phyloP scores from a whole-genome alignment of 768 basidiomycete species.

The Phanerodontia chrysosporium region DNA sequence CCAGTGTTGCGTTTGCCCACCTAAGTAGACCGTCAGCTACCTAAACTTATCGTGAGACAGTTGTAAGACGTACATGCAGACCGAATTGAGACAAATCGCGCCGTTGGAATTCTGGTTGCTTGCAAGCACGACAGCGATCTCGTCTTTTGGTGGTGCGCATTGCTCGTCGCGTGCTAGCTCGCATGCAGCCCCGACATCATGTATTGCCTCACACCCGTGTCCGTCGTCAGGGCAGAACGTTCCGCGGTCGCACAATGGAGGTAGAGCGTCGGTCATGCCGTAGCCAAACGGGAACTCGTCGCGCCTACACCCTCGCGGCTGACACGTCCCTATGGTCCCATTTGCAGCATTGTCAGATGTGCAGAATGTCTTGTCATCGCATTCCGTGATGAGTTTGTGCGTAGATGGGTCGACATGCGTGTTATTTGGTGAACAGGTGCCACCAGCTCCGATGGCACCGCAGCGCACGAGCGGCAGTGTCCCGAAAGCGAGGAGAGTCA shows the following conservation, averaged over 20 bases:
- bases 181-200: slow-evolving; percentile 42
- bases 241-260: slow-evolving; percentile 48
- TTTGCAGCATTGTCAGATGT: slow-evolving; percentile 21
- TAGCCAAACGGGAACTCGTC: slow-evolving; percentile 61
- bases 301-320: slow-evolving; percentile 48
- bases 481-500: neutral
- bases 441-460: neutral
- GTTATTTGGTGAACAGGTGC: slow-evolving; percentile 38
- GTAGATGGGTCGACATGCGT: slow-evolving; percentile 50
- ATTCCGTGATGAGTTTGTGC: slow-evolving; percentile 58
- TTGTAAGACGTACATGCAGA: slow-evolving; percentile 46
- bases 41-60: neutral
- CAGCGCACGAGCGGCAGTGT: neutral
- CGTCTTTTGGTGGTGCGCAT: slow-evolving; percentile 37
- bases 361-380: slow-evolving; percentile 57
- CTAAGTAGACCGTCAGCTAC: slow-evolving; percentile 26
- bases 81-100: slow-evolving; percentile 52
- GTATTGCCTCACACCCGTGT: slow-evolving; percentile 44
- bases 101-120: slow-evolving; percentile 45
- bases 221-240: slow-evolving; percentile 70
- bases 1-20: slow-evolving; percentile 51
- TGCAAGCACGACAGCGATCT: slow-evolving; percentile 32
- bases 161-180: slow-evolving; percentile 63
- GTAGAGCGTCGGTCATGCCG: slow-evolving; percentile 33
- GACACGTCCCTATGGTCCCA: slow-evolving; percentile 32